Evolutionary conservation across 495 filamentous ascomycete genomes (phyloP), one percentile per base, ranked within the genome.

Genomic region (Hypoxylon lenormandii): DNA sequence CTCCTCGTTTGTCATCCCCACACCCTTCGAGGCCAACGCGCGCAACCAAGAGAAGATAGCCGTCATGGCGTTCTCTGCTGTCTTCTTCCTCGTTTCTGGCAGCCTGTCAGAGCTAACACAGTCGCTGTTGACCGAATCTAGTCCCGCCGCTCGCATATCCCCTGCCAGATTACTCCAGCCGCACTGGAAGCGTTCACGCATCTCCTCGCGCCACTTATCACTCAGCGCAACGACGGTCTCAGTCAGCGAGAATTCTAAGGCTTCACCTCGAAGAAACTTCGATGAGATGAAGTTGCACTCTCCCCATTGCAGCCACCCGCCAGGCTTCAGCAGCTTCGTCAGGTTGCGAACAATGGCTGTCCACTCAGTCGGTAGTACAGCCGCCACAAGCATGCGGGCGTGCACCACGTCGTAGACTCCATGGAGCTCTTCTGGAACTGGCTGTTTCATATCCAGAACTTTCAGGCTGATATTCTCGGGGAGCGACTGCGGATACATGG

Each of bases 321-420:
- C 74, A 12, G 74, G 74, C 38, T 64, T 66, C 12, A 76, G 43
- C 51, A 74, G 55, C 28, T 36, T 60, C 22, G 45, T 45, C 5
- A 78, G 40, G 40, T 77, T 78, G 21, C 18, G 10, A 7, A 72
- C 64, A 28, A 73, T 64, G 56, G 21, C 60, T 19, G 22, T 47
- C 77, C 65, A 72, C 0, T 75, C 78, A 10, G 10, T 42, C 8
- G 64, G 64, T 13, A 54, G 50, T 15, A 66, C 74, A 8, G 68
- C 76, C 52, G 69, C 62, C 54, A 75, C 78, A 43, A 77, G 58
- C 57, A 82, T 62, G 0, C 79, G 76, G 19, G 76, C 73, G 28
- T 76, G 74, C 8, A 81, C 75, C 12, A 80, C 12, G 50, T 81
- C 78, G 59, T 74, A 82, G 12, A 55, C 71, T 19, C 72, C 72